A percentile compares a stretch with the other conserved stretches of the same genome.
These are phyloP conservation scores for Bremia lactucae DNA, from an alignment of 352 stramenopile species.

Conservation along the genomic window DNA sequence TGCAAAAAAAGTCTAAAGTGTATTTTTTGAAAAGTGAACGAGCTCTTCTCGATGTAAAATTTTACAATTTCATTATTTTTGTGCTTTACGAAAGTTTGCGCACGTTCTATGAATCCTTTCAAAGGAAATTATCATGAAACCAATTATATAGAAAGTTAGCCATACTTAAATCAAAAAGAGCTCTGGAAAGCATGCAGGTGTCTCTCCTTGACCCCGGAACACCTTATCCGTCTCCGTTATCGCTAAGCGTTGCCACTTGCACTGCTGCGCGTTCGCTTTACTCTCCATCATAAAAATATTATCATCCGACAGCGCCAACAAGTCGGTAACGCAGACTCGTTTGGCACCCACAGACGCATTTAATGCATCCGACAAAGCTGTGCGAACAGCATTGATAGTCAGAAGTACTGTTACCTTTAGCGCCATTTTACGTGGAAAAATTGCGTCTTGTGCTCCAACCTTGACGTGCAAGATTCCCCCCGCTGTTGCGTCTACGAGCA, in stretches of 20 bases:
- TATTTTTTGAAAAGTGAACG: too few relatives aligned
- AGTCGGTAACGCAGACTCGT: slow-evolving; percentile 22
- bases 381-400: slow-evolving; percentile 38
- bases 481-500: slow-evolving; percentile 36
- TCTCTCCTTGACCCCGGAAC: slow-evolving; percentile 16
- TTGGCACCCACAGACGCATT: slow-evolving; percentile 21
- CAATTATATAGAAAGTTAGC: too few relatives aligned
- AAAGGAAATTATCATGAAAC: slow-evolving; percentile 5
- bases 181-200: slow-evolving; percentile 26
- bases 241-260: slow-evolving; percentile 40
- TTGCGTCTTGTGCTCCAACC: slow-evolving; percentile 41
- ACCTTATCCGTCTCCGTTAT: slow-evolving; percentile 26
- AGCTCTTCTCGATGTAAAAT: too few relatives aligned
- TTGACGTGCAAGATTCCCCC: slow-evolving; percentile 56
- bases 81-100: too few relatives aligned
- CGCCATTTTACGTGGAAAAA: slow-evolving; percentile 35
- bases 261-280: slow-evolving; percentile 26
- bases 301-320: slow-evolving; percentile 38
- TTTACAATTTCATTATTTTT: too few relatives aligned
- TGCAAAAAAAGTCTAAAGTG: too few relatives aligned
- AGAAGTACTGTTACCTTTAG: slow-evolving; percentile 29
- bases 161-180: slow-evolving; percentile 21
- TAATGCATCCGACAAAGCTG: slow-evolving; percentile 42
- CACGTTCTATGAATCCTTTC: too few relatives aligned
- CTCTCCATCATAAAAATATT: slow-evolving; percentile 33